These are phyloP conservation scores for Russula brevipes DNA, from an alignment of 768 basidiomycete species.

Conservation along the genomic window DNA sequence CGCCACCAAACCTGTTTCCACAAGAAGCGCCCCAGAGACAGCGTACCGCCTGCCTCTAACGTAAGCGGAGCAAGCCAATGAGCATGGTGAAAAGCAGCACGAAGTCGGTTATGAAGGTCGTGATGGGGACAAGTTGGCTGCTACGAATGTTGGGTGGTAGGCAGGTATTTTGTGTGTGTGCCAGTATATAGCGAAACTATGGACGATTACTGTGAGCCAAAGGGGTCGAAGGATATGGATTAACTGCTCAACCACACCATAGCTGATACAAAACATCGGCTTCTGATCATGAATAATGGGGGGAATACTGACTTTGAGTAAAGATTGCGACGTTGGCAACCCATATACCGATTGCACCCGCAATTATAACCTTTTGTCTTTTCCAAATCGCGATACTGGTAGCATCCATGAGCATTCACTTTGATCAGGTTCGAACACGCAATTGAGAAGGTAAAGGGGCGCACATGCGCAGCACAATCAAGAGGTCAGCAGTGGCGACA, in stretches of 20 bases:
- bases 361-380: neutral
- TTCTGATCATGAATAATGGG: no score
- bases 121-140: neutral
- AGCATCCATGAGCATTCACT: neutral
- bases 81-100: no score
- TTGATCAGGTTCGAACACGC: neutral
- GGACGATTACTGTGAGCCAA: neutral
- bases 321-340: neutral
- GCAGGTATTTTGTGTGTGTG: neutral
- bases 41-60: no score
- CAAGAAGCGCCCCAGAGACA: no score
- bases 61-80: no score
- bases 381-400: slow-evolving; percentile 5
- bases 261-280: neutral
- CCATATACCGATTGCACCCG: neutral
- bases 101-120: no score
- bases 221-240: neutral
- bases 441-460: neutral
- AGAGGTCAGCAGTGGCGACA: neutral
- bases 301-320: neutral
- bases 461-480: slow-evolving; percentile 7
- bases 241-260: neutral
- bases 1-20: no score
- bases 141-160: neutral
- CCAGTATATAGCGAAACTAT: neutral